Evolutionary conservation across 2,329 filamentous ascomycete genomes (phyloP), one percentile per base, ranked within the genome.

Genomic region (Beauveria pseudobassiana): DNA sequence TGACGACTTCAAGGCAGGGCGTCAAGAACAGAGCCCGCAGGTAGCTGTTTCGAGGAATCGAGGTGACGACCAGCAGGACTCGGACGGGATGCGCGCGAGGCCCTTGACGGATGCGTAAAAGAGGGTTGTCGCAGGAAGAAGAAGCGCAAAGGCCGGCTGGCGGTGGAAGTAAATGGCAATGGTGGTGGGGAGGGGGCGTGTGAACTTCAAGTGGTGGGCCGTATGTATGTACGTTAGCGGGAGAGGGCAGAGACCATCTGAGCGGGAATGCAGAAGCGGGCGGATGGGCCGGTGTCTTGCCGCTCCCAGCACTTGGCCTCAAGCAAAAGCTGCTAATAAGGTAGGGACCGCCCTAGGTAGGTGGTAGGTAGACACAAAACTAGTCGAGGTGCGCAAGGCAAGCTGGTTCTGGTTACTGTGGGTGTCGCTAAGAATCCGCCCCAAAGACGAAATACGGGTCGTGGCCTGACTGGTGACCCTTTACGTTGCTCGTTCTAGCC

Each of bases 251-350:
- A 66, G 67, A 66, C 68, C 67, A 70, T 59, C 54, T 53, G 65
- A 67, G 66, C 71, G 72, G 72, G 72, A 74, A 73, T 71, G 72
- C 68, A 71, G 70, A 69, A 69, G 65, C 66, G 70, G 72, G 67
- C 71, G 71, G 72, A 71, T 73, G 69, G 72, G 64, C 71, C 71
- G 71, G 71, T 72, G 72, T 73, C 72, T 72, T 71, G 72, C 70
- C 72, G 71, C 69, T 73, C 72, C 72, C 72, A 74, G 69, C 67
- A 66, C 70, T 68, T 70, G 69, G 49, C 40, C 43, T 34, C 49
- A 40, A 45, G 57, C 20, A 38, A 42, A 48, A 42, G 69, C 20
- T 54, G 52, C 52, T 38, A 67, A 51, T 53, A 61, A 62, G 53
- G 45, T 54, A 63, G 63, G 50, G 62, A 38, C 56, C 57, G 38